These are phyloP conservation scores for Zygotorulaspora florentina DNA, from an alignment of 805 yeast species.

Conservation along the genomic window DNA sequence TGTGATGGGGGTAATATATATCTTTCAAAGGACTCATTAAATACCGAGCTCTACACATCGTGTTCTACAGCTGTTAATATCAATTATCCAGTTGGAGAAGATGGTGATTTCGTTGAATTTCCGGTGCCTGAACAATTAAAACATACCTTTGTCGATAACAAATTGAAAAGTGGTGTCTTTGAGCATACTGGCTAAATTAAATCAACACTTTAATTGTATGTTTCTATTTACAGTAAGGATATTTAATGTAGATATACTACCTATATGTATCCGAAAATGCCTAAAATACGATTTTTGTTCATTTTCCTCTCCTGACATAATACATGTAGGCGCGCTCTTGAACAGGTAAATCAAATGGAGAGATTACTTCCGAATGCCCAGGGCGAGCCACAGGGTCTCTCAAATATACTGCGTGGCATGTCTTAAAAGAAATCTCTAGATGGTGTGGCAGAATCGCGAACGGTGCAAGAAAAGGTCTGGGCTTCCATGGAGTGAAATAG, in stretches of 20 bases:
- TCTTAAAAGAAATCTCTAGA: slow-evolving; percentile 80
- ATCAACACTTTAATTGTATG: background rate
- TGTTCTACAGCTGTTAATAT: slow-evolving; percentile 82
- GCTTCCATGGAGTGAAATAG: slow-evolving; percentile 95
- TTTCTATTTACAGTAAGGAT: slow-evolving; percentile 16
- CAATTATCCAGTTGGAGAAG: slow-evolving; percentile 69
- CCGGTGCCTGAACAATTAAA: slow-evolving; percentile 90
- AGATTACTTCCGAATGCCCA: slow-evolving; percentile 90
- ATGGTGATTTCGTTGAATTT: slow-evolving; percentile 70
- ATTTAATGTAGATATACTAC: slow-evolving; percentile 1
- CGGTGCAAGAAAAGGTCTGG: slow-evolving; percentile 89
- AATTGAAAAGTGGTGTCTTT: slow-evolving; percentile 64
- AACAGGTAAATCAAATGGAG: slow-evolving; percentile 76
- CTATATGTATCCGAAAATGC: background rate
- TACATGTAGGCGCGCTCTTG: slow-evolving; percentile 95
- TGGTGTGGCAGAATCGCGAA: slow-evolving; percentile 91
- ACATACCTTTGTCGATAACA: slow-evolving; percentile 62
- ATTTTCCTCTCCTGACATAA: slow-evolving; percentile 70
- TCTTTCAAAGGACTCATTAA: slow-evolving; percentile 65
- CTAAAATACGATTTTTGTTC: slow-evolving; percentile 4
- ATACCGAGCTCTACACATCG: slow-evolving; percentile 76
- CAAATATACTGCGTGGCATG: slow-evolving; percentile 94
- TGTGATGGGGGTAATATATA: slow-evolving; percentile 82
- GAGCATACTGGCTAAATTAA: slow-evolving; percentile 66
- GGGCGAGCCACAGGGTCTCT: slow-evolving; percentile 98